A percentile compares a stretch with the other conserved stretches of the same genome.
Conservation (phyloP, 495 filamentous ascomycete genomes). For the Aspergillus avenaceus region DNA sequence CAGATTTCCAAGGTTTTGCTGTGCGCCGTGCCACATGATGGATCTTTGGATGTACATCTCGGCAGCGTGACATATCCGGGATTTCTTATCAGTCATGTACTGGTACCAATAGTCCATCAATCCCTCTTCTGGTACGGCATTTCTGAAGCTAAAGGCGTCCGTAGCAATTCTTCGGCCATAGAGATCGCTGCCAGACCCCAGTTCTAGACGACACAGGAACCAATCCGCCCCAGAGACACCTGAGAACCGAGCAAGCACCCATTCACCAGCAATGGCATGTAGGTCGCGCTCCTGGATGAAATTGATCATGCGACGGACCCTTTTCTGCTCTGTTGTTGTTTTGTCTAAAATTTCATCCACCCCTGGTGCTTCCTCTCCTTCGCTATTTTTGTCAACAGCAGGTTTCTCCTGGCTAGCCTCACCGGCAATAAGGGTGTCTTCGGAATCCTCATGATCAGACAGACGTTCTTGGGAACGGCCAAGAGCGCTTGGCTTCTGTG, state of each 20-base stretch:
- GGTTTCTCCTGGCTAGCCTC: too few relatives aligned
- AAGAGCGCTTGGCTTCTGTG: background rate
- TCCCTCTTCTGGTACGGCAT: conserved; percentile 14
- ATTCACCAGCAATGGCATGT: conserved; percentile 38
- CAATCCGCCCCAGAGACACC: conserved; percentile 36
- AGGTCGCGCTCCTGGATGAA: conserved; percentile 38
- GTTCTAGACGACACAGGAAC: conserved; percentile 45
- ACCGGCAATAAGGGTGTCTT: too few relatives aligned
- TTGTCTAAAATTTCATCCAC: too few relatives aligned
- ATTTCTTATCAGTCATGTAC: conserved; percentile 12
- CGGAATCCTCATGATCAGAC: background rate
- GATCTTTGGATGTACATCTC: too few relatives aligned
- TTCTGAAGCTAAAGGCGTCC: conserved; percentile 14
- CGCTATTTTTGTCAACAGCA: too few relatives aligned
- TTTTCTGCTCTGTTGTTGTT: conserved; percentile 21
- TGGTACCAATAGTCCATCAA: conserved; percentile 17
- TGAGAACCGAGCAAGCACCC: conserved; percentile 45
- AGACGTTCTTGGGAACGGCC: background rate
- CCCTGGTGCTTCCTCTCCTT: too few relatives aligned
- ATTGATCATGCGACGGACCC: conserved; percentile 33
- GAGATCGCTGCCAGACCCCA: conserved; percentile 15
- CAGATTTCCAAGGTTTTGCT: too few relatives aligned
- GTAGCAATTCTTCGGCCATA: conserved; percentile 10
- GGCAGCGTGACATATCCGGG: background rate
- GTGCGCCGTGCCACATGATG: too few relatives aligned